Evolutionary conservation across 331 rosid species (phyloP).

Genomic region (Cydonia oblonga): DNA sequence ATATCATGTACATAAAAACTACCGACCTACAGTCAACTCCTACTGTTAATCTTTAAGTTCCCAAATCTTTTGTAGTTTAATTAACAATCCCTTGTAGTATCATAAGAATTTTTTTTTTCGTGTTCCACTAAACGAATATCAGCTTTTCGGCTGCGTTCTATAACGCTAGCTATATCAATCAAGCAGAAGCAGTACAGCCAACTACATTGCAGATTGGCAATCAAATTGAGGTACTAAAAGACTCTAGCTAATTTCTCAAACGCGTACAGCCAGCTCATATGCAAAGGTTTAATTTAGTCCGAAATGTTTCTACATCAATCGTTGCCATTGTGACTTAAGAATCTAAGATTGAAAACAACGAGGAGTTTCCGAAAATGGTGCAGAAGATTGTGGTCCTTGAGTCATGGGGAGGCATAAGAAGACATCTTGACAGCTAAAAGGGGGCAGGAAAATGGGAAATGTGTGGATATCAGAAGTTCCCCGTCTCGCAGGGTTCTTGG

Average conservation of each 20-base stretch:
- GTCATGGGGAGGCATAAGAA: constrained; percentile 14
- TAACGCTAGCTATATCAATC: not conserved
- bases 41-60: not conserved
- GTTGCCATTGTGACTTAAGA: not conserved
- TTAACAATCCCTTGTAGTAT: not conserved
- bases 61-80: not conserved
- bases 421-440: constrained; percentile 44
- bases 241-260: not conserved
- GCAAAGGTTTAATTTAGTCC: not conserved
- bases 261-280: not conserved
- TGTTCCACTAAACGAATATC: not conserved
- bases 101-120: not conserved
- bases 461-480: constrained; percentile 31
- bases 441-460: not conserved
- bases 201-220: not conserved
- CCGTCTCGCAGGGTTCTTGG: constrained; percentile 6
- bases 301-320: not conserved
- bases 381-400: constrained; percentile 21
- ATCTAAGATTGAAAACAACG: not conserved
- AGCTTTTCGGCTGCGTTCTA: not conserved
- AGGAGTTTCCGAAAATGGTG: not conserved
- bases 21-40: not conserved
- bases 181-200: not conserved
- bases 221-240: not conserved
- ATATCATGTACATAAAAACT: not conserved